phyloP scores from a whole-genome alignment of 2,329 filamentous ascomycete genomes.

The Helotiales sp. region DNA sequence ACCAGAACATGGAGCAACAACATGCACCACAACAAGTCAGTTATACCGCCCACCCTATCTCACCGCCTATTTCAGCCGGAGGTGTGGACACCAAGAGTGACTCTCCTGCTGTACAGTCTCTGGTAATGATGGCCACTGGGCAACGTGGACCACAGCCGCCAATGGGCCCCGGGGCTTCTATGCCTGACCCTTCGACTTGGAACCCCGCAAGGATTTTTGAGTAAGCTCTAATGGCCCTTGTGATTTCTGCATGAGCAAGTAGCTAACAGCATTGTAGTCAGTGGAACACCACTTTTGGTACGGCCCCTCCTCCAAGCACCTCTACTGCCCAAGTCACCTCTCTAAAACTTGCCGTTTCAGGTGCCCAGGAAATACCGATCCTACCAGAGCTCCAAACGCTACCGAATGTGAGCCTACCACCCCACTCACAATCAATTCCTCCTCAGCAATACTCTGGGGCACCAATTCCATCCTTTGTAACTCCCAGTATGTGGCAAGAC shows the following conservation, averaged over 20 bases:
- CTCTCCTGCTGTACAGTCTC: conserved; percentile 70
- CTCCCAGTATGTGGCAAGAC: conserved; percentile 73
- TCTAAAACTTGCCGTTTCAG: conserved; percentile 37
- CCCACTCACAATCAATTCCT: conserved; percentile 46
- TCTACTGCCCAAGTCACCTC: conserved; percentile 36
- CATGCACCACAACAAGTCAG: conserved; percentile 62
- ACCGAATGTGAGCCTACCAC: conserved; percentile 46
- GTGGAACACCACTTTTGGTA: conserved; percentile 94
- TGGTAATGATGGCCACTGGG: conserved; percentile 68
- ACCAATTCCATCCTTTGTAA: conserved; percentile 60
- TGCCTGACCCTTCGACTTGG: conserved; percentile 70
- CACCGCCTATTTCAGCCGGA: conserved; percentile 75
- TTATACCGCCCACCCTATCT: conserved; percentile 71
- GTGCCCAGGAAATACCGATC: conserved; percentile 49
- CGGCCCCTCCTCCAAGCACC: conserved; percentile 35
- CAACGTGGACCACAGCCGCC: conserved; percentile 47
- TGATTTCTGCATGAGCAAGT: background rate
- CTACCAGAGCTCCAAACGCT: conserved; percentile 49
- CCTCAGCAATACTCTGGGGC: conserved; percentile 54
- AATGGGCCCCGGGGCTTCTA: conserved; percentile 54
- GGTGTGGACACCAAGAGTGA: conserved; percentile 74
- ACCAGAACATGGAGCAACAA: conserved; percentile 50
- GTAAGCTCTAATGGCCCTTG: conserved; percentile 54
- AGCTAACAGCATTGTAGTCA: conserved; percentile 58
- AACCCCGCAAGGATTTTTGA: conserved; percentile 88